A percentile compares a stretch with the other conserved stretches of the same genome.
These are phyloP conservation scores for Nyctanthes arbortristis DNA, from an alignment of 257 asterid species.

Conservation along the genomic window DNA sequence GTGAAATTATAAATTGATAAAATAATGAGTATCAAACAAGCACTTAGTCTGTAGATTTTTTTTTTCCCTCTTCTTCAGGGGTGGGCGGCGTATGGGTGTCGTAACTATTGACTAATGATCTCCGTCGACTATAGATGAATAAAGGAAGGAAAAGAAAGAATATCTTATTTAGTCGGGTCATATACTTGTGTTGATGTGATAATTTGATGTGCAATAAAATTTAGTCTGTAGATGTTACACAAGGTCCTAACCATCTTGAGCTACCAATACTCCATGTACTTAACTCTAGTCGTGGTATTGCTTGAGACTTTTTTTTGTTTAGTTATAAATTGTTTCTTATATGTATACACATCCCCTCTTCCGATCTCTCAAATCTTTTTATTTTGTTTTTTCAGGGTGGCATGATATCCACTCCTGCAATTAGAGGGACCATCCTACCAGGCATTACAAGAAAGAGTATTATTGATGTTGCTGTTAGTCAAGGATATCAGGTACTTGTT, in stretches of 20 bases:
- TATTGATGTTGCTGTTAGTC: slow-evolving; percentile 47
- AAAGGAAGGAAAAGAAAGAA: no score
- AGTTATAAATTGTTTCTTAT: not conserved
- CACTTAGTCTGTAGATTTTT: no score
- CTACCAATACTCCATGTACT: not conserved
- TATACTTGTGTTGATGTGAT: not conserved
- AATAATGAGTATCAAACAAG: no score
- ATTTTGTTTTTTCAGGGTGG: slow-evolving; percentile 34
- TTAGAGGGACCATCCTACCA: slow-evolving; percentile 51
- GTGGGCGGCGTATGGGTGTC: no score
- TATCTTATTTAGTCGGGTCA: not conserved
- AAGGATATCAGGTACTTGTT: slow-evolving; percentile 42
- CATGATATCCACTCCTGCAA: slow-evolving; percentile 46
- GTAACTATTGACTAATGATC: no score
- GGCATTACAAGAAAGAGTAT: slow-evolving; percentile 56
- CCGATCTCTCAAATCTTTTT: not conserved
- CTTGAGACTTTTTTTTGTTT: no score
- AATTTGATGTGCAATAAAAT: not conserved
- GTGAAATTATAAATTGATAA: no score
- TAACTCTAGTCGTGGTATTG: not conserved
- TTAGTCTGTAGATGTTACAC: no score
- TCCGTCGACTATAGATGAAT: no score
- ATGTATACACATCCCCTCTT: not conserved
- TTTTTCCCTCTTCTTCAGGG: no score
- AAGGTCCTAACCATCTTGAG: not conserved